phyloP scores from a whole-genome alignment of 805 yeast genomes.

The Sugiyamaella floridensis region DNA sequence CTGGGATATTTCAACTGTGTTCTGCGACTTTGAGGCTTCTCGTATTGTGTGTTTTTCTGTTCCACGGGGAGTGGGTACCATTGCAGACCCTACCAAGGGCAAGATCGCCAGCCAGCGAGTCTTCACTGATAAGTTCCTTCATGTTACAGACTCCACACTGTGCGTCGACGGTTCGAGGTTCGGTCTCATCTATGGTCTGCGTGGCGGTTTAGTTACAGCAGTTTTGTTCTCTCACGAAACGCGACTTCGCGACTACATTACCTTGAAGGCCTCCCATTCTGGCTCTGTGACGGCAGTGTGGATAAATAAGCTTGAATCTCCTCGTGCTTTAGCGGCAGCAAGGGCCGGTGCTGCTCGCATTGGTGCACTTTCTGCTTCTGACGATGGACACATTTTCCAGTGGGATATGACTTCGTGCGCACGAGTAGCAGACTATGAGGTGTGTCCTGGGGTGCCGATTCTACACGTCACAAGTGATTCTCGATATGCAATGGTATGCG shows the following conservation, averaged over 20 bases:
- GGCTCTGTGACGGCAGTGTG: slow-evolving; percentile 23
- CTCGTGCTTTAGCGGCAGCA: slow-evolving; percentile 3
- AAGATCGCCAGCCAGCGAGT: slow-evolving; percentile 23
- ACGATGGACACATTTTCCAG: slow-evolving; percentile 14
- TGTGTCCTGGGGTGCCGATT: slow-evolving; percentile 9
- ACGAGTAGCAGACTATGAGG: background rate
- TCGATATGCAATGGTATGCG: slow-evolving; percentile 10
- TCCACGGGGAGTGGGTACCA: slow-evolving; percentile 21
- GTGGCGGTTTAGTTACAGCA: slow-evolving; percentile 21
- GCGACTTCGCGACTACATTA: slow-evolving; percentile 21
- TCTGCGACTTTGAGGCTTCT: slow-evolving; percentile 21
- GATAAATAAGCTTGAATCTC: slow-evolving; percentile 20
- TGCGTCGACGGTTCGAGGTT: slow-evolving; percentile 25
- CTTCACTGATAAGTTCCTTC: slow-evolving; percentile 17
- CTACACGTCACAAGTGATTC: slow-evolving; percentile 12
- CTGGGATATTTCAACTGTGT: slow-evolving; percentile 18
- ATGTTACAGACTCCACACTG: slow-evolving; percentile 12
- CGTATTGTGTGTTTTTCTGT: slow-evolving; percentile 22
- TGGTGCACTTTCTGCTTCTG: slow-evolving; percentile 18
- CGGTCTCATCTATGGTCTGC: slow-evolving; percentile 26
- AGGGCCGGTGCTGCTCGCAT: slow-evolving; percentile 3
- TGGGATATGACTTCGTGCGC: slow-evolving; percentile 18
- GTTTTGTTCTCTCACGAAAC: slow-evolving; percentile 22
- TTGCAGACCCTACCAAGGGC: slow-evolving; percentile 28
- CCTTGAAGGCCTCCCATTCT: slow-evolving; percentile 19